Evolutionary conservation across 2,329 filamentous ascomycete genomes (phyloP), one percentile per base, ranked within the genome.

Genomic region (Aspergillus thermomutatus): DNA sequence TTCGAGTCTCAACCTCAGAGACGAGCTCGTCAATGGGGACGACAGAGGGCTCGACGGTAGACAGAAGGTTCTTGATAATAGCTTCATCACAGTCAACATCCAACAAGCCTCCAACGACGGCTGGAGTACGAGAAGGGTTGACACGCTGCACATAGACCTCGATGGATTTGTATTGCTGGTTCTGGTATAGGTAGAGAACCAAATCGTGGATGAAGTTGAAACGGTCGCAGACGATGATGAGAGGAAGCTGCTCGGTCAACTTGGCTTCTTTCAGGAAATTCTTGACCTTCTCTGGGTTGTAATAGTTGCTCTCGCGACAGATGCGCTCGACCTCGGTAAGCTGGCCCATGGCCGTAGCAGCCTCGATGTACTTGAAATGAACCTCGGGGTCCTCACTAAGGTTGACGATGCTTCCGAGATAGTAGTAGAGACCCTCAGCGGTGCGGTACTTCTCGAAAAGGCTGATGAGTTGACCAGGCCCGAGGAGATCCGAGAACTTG

Each of bases 321-420:
- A 99, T 93, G 54, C 94, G 90, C 82, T 99, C 93, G 21, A 99
- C 94, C 72, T 99, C 94, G 64, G 91, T 92, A 70, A 96, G 86
- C 76, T 99, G 93, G 28, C 88, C 87, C 85, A 96, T 95, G 71
- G 87, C 90, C 25, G 92, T 96, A 31, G 95, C 94, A 55, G 94
- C 92, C 78, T 99, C 93, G 58, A 99, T 96, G 77, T 99, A 99
- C 82, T 99, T 99, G 87, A 97, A 99, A 72, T 94, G 90, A 28
- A 99, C 94, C 72, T 99, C 94, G 23, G 89, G 83, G 67, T 97
- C 94, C 74, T 97, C 91, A 56, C 91, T 96, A 49, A 99, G 82
- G 74, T 99, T 99, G 76, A 99, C 93, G 66, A 99, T 95, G 73
- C 92, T 96, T 60, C 94, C 94, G 17, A 99, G 86, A 78, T 97